Evolutionary conservation across 169 alveolate genomes (phyloP).

Genomic region (Eimeria falciformis): DNA sequence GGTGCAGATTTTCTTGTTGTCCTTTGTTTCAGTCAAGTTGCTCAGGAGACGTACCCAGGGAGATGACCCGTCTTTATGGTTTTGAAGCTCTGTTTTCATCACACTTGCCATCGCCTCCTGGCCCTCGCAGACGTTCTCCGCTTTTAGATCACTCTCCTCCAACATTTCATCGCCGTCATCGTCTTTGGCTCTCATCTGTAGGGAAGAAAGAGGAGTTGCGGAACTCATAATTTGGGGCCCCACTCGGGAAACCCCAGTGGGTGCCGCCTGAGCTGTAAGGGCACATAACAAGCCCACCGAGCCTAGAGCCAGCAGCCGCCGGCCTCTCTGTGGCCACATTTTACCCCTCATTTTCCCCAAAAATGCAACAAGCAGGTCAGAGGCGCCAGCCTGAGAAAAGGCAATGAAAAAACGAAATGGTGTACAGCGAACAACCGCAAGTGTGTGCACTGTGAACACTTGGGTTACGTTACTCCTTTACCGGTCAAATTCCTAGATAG

Average conservation of each 20-base stretch:
- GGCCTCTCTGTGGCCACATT: background rate
- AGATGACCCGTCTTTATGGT: constrained; percentile 1
- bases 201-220: background rate
- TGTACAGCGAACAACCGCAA: background rate
- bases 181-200: constrained; percentile 13
- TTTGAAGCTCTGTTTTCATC: background rate
- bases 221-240: background rate
- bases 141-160: background rate
- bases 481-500: no score
- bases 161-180: background rate
- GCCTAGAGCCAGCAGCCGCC: background rate
- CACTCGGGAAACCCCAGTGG: background rate
- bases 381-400: background rate
- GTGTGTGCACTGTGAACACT: background rate
- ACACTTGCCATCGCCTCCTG: constrained; percentile 13
- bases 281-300: background rate
- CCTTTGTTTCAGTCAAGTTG: background rate
- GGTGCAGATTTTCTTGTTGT: constrained; percentile 53
- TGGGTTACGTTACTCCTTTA: no score
- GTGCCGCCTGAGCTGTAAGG: background rate
- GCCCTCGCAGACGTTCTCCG: constrained; percentile 50
- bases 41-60: constrained; percentile 17
- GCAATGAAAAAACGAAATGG: background rate
- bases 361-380: background rate
- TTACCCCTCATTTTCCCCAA: background rate